Base-by-base conservation (phyloP, 1,284 basidiomycete species). In the Pseudozyma hubeiensis region DNA sequence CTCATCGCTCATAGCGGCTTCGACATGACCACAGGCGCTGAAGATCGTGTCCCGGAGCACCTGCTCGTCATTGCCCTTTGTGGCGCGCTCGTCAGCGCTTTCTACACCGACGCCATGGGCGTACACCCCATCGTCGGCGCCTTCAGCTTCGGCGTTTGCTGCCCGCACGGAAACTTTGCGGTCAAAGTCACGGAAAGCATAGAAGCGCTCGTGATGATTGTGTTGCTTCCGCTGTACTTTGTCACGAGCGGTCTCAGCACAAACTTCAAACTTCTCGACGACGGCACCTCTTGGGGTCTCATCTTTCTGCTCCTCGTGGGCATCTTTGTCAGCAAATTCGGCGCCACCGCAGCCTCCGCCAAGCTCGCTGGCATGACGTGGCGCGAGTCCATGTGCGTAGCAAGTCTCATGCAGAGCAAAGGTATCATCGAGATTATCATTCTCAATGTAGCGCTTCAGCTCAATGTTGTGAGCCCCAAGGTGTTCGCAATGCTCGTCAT, bases 381-480 rank as follows among this genome's bases (percentile, higher is more conserved):
- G 76, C 47, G 73, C 10, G 63, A 78, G 33, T 48, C 76, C 30
- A 69, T 75, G 64, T 66, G 62, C 47, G 67, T 78, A 3, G 76
- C 63, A 11, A 63, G 61, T 41, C 55, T 78, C 11, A 74, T 71
- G 73, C 74, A 75, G 58, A 73, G 64, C 56, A 78, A 78, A 49
- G 69, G 73, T 31, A 73, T 78, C 54, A 78, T 78, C 49, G 76
- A 78, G 59, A 64, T 78, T 59, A 70, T 78, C 55, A 78, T 78
- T 44, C 65, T 76, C 59, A 75, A 72, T 17, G 69, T 75, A 0
- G 76, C 64, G 8, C 55, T 69, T 7, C 60, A 77, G 48, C 48
- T 70, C 29, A 56, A 62, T 17, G 69, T 78, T 10, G 64, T 78
- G 41, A 64, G 45, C n/a, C 40, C 53, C 11, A 66, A 55, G 40